Evolutionary conservation across 2,329 filamentous ascomycete species (phyloP).

Genomic region (Harringtonia aguacate): DNA sequence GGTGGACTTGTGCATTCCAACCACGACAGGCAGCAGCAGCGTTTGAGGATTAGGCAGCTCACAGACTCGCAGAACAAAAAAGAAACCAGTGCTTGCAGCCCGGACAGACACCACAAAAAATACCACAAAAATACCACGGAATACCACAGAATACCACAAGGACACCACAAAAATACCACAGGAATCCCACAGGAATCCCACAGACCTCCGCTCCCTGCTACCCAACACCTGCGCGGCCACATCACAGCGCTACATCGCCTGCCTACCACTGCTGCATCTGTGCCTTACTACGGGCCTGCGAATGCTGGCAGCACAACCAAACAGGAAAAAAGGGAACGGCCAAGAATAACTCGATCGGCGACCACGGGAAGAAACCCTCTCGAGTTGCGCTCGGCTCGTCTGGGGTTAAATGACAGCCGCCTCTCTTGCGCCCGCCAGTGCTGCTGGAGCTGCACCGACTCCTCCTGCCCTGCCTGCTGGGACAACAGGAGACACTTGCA

Average conservation of each 20-base stretch:
- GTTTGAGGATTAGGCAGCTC: no score
- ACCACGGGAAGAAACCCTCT: background rate
- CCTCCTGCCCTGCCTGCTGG: background rate
- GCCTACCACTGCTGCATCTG: background rate
- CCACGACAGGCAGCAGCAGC: conserved; percentile 4
- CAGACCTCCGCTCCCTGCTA: background rate
- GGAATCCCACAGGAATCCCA: background rate
- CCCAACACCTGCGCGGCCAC: background rate
- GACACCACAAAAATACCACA: no score
- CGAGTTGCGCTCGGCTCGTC: conserved; percentile 4
- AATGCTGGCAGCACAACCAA: no score
- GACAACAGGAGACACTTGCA: conserved; percentile 1
- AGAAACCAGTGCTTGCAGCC: background rate
- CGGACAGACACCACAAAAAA: background rate
- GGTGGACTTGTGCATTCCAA: no score
- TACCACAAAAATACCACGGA: no score
- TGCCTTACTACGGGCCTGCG: background rate
- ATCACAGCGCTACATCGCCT: conserved; percentile 1
- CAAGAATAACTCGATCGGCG: background rate
- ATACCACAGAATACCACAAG: no score
- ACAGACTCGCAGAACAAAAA: no score
- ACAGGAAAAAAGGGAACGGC: background rate
- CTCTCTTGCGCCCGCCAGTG: background rate
- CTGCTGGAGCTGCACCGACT: background rate
- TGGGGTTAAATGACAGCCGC: conserved; percentile 9